These are phyloP conservation scores for Backusella macrospora DNA, from an alignment of 192 early-diverging fungal species.

Conservation along the genomic window DNA sequence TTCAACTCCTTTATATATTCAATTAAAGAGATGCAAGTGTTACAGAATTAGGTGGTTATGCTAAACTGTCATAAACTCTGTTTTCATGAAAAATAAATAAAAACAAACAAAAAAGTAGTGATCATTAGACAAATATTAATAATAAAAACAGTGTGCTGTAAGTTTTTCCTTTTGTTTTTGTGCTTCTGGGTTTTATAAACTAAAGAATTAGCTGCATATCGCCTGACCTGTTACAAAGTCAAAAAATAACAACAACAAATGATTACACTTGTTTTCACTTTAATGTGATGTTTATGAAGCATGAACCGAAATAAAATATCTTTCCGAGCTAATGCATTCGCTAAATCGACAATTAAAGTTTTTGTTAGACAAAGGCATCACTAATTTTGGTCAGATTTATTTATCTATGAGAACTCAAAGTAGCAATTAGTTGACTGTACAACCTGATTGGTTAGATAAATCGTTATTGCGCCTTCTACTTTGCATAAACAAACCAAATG, in stretches of 20 bases:
- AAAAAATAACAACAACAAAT: slow-evolving; percentile 1
- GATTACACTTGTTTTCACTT: background rate
- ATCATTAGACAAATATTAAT: background rate
- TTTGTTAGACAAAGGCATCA: background rate
- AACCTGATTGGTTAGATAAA: background rate
- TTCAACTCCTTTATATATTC: slow-evolving; percentile 16
- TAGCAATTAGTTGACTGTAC: background rate
- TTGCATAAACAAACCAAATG: slow-evolving; percentile 6
- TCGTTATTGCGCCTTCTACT: background rate
- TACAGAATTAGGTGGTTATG: background rate
- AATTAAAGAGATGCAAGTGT: slow-evolving; percentile 1
- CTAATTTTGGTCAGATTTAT: slow-evolving; percentile 10
- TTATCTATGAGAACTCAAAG: slow-evolving; percentile 6
- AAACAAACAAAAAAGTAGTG: slow-evolving; percentile 13
- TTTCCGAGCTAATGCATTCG: background rate
- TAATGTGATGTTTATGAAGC: background rate
- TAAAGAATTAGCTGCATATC: background rate
- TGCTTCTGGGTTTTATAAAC: background rate
- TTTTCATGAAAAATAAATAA: background rate
- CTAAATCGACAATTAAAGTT: slow-evolving; percentile 7
- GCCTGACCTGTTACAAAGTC: background rate
- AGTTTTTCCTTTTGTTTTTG: background rate
- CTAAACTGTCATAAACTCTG: slow-evolving; percentile 13
- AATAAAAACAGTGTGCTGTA: slow-evolving; percentile 6
- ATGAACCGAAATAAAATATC: slow-evolving; percentile 1